Percentiles rank a stretch among this genome's conserved stretches.
Evolutionary conservation across 2,329 filamentous ascomycete species (phyloP).

Genomic region (Cytospora mali): DNA sequence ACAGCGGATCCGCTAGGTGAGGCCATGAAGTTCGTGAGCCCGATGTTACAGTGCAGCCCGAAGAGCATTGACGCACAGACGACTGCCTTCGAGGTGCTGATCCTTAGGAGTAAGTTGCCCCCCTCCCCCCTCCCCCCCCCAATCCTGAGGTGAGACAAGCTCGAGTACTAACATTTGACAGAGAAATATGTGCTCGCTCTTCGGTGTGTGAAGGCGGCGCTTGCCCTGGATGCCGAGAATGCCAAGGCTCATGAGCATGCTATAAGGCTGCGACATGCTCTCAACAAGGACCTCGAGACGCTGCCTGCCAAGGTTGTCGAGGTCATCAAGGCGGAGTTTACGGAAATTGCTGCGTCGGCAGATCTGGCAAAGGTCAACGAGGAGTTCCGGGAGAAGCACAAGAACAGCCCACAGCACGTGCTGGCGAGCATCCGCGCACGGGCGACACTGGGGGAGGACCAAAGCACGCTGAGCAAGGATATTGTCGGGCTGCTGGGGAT

Average conservation of each 20-base stretch:
- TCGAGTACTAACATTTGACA: conserved; percentile 42
- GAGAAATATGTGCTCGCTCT: conserved; percentile 88
- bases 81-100: conserved; percentile 86
- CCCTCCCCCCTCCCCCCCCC: too few species aligned
- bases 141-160: conserved; percentile 19
- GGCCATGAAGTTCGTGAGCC: conserved; percentile 82
- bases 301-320: conserved; percentile 67
- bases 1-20: conserved; percentile 83
- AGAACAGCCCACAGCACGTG: conserved; percentile 62
- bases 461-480: conserved; percentile 61
- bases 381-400: conserved; percentile 64
- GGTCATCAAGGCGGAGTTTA: conserved; percentile 70
- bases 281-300: conserved; percentile 60
- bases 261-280: conserved; percentile 66
- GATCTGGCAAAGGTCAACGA: conserved; percentile 68
- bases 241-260: conserved; percentile 76
- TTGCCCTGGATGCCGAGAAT: conserved; percentile 68
- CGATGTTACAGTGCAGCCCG: conserved; percentile 80
- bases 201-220: conserved; percentile 77
- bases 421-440: conserved; percentile 65
- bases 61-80: conserved; percentile 80
- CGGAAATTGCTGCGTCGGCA: conserved; percentile 57
- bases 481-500: conserved; percentile 54
- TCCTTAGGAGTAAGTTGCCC: conserved; percentile 71
- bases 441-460: conserved; percentile 60